A percentile compares a stretch with the other conserved stretches of the same genome.
phyloP scores from a whole-genome alignment of 1,284 basidiomycete genomes.

The Cutaneotrichosporon sp. region DNA sequence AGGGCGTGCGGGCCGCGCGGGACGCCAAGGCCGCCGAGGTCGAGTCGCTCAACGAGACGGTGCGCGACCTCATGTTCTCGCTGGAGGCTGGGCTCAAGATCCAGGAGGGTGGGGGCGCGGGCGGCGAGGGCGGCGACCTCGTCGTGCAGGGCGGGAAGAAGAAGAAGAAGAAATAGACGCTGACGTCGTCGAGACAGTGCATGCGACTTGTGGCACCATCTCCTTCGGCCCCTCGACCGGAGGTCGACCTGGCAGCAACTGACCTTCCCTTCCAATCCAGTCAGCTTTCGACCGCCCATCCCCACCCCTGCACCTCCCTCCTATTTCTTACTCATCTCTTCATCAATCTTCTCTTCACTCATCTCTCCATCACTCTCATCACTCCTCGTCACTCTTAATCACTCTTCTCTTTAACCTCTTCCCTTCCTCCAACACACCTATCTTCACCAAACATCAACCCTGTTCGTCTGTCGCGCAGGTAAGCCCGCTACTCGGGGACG shows the following conservation, averaged over 20 bases:
- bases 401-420: no score
- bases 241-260: neutral
- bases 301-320: no score
- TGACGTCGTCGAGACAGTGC: neutral
- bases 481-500: no score
- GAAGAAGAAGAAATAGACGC: conserved; percentile 25
- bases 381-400: no score
- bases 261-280: neutral
- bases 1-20: conserved; percentile 26
- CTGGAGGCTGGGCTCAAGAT: conserved; percentile 48
- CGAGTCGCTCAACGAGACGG: conserved; percentile 49
- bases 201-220: no score
- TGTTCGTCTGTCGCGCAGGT: no score
- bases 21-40: conserved; percentile 40
- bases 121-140: conserved; percentile 46
- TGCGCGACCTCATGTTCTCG: conserved; percentile 52
- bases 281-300: no score
- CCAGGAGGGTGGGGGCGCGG: conserved; percentile 40
- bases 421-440: no score
- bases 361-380: no score
- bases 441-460: no score
- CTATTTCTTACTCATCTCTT: no score
- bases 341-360: no score
- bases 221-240: neutral
- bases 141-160: conserved; percentile 32